Conservation (phyloP, 116 monocot species). For the Iris pallida region DNA sequence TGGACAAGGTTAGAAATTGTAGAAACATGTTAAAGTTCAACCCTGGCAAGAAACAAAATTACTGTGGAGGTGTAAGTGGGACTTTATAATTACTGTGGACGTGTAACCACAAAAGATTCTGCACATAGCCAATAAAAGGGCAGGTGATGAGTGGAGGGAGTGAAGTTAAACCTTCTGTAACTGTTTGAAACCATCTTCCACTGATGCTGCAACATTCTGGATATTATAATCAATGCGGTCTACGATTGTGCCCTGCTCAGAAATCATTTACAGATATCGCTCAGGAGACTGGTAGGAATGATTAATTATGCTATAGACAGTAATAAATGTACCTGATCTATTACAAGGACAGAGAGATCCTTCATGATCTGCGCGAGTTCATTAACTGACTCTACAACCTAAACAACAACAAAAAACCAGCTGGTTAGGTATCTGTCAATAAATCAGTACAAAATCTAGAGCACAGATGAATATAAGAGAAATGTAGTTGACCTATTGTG, state of each 20-base stretch:
- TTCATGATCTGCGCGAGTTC: slow-evolving; percentile 96
- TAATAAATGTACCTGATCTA: slow-evolving; percentile 63
- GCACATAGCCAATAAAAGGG: no score
- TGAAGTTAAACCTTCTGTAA: slow-evolving; percentile 48
- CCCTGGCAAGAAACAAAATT: no score
- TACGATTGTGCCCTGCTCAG: slow-evolving; percentile 71
- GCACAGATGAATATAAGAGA: no score
- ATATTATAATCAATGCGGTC: slow-evolving; percentile 86
- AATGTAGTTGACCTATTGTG: no score
- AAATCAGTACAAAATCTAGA: no score
- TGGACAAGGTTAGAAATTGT: no score
- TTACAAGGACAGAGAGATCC: slow-evolving; percentile 87
- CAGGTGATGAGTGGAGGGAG: not conserved
- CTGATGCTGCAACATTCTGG: slow-evolving; percentile 76
- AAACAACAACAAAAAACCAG: not conserved
- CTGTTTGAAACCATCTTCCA: slow-evolving; percentile 82
- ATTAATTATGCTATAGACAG: not conserved
- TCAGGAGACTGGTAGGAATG: not conserved
- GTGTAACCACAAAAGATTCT: no score
- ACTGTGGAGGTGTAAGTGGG: no score
- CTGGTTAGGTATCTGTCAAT: not conserved
- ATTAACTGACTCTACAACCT: slow-evolving; percentile 92
- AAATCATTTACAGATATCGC: not conserved
- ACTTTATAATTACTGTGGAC: no score
- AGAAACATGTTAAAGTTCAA: no score